Evolutionary conservation across 2,329 filamentous ascomycete species (phyloP).

Genomic region (Aspergillus neoniger): DNA sequence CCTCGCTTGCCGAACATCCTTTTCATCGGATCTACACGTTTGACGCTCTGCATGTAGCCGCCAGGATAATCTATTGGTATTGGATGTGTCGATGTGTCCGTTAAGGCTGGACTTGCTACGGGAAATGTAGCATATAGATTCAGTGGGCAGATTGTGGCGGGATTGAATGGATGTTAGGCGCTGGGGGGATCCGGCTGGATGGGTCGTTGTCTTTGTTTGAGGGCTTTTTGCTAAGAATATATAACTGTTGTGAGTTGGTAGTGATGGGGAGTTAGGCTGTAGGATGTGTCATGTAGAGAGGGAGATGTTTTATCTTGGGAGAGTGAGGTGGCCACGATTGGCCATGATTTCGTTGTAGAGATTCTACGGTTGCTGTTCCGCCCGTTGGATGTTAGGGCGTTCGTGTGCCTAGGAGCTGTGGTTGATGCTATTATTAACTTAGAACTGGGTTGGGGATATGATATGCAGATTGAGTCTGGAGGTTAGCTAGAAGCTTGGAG

Average conservation of each 20-base stretch:
- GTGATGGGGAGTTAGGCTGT: background rate
- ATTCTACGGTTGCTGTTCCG: background rate
- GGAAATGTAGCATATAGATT: background rate
- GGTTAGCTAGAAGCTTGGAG: too few relatives aligned
- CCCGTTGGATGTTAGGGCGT: background rate
- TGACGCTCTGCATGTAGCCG: conserved; percentile 5
- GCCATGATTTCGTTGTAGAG: background rate
- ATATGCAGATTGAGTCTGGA: background rate
- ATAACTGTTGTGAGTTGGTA: background rate
- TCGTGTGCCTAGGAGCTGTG: background rate
- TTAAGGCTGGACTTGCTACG: background rate
- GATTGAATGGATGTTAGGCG: background rate
- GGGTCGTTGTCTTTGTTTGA: background rate
- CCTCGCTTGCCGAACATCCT: background rate
- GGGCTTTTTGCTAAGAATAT: conserved; percentile 5
- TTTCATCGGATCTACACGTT: background rate
- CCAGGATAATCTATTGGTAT: background rate
- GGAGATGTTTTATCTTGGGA: background rate
- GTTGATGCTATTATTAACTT: background rate
- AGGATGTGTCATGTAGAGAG: too few relatives aligned
- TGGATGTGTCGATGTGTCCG: background rate
- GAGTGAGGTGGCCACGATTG: background rate
- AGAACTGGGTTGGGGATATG: background rate
- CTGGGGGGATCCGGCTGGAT: background rate
- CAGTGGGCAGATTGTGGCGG: background rate